Evolutionary conservation across 1,284 basidiomycete genomes (phyloP).

Genomic region (Cystobasidium slooffiae): DNA sequence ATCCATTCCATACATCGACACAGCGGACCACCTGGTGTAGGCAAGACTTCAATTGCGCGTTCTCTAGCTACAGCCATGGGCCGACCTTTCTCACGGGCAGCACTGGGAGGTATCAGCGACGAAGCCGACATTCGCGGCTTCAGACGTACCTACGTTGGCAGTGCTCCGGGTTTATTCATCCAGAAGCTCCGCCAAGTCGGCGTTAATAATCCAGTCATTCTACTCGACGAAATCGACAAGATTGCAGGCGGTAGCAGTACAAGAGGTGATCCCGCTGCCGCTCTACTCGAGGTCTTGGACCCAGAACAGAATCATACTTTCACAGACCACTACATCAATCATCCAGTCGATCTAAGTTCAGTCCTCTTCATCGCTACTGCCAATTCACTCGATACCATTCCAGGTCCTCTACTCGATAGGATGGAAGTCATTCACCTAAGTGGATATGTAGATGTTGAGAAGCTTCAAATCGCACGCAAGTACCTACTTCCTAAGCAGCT

Average conservation of each 20-base stretch:
- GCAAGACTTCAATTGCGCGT: slow-evolving; percentile 76
- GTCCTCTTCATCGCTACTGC: slow-evolving; percentile 60
- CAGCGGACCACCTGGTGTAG: slow-evolving; percentile 79
- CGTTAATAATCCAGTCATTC: slow-evolving; percentile 59
- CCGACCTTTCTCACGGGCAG: slow-evolving; percentile 25
- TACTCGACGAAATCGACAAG: slow-evolving; percentile 61
- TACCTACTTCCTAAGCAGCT: slow-evolving; percentile 83
- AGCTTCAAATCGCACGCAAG: slow-evolving; percentile 59
- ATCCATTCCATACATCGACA: slow-evolving; percentile 61
- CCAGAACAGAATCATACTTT: slow-evolving; percentile 59
- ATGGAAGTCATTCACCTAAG: slow-evolving; percentile 59
- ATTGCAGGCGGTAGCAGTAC: slow-evolving; percentile 51
- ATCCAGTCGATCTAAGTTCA: slow-evolving; percentile 50
- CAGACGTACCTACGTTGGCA: slow-evolving; percentile 54
- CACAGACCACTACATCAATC: slow-evolving; percentile 58
- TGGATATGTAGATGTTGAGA: slow-evolving; percentile 59
- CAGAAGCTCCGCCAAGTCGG: slow-evolving; percentile 55
- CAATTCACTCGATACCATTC: slow-evolving; percentile 59
- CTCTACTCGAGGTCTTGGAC: slow-evolving; percentile 59
- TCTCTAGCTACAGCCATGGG: slow-evolving; percentile 34
- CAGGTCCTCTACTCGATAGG: slow-evolving; percentile 58
- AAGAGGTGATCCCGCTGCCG: slow-evolving; percentile 59
- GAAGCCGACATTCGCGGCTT: slow-evolving; percentile 59
- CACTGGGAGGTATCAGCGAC: slow-evolving; percentile 59
- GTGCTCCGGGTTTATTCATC: slow-evolving; percentile 67